Percentiles rank a stretch among this genome's conserved stretches.
Evolutionary conservation across 2,329 filamentous ascomycete genomes (phyloP).

Genomic region (Blastomyces percursus): DNA sequence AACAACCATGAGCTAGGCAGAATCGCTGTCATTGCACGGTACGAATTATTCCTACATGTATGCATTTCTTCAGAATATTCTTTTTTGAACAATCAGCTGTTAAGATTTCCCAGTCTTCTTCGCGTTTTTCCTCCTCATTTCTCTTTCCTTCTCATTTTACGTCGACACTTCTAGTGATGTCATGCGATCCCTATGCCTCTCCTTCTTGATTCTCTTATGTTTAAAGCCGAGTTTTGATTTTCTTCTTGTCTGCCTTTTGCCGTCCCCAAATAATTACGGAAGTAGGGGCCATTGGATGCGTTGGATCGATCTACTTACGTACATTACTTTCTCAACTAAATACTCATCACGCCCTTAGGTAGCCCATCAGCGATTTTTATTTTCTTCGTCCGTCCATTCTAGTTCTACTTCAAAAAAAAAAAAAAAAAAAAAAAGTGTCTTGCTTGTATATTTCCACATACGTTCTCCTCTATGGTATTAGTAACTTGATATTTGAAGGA

Average conservation of each 20-base stretch:
- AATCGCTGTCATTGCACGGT: neutral
- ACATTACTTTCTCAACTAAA: neutral
- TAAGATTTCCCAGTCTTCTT: neutral
- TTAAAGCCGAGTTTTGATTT: neutral
- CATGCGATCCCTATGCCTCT: neutral
- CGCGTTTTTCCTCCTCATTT: neutral
- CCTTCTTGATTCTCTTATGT: neutral
- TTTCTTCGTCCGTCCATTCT: neutral
- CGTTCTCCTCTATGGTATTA: neutral
- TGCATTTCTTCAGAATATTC: neutral
- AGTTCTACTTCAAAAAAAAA: no score
- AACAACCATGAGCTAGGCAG: neutral
- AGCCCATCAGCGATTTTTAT: neutral
- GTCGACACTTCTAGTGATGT: neutral
- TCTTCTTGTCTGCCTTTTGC: no score
- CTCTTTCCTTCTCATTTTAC: neutral
- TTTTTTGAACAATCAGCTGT: neutral
- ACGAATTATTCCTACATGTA: neutral
- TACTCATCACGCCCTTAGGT: neutral
- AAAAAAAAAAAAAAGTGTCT: no score
- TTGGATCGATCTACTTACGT: neutral
- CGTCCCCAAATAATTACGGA: neutral
- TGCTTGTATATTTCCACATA: neutral
- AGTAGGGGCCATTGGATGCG: neutral
- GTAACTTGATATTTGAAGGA: neutral